Evolutionary conservation across 75 land plant species (phyloP), one percentile per base, ranked within the genome.

Genomic region (Sequoia sempervirens): DNA sequence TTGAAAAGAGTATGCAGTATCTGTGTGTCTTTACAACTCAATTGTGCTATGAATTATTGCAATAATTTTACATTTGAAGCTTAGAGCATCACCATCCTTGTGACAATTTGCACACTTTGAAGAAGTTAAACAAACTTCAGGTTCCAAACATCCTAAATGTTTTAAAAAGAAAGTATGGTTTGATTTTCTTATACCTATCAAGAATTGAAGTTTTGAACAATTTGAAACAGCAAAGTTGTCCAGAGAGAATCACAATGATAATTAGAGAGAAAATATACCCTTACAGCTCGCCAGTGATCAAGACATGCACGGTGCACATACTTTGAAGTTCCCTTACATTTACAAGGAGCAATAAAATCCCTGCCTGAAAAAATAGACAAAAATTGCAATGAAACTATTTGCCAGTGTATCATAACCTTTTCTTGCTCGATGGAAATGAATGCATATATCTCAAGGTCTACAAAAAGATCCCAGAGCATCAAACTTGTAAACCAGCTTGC

Each of bases 321-420:
- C 85, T 96, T 96, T 30, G 94, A 88, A 69, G 99, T 95, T 38
- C 99, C 99, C 86, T 96, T 96, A 86, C 99, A 96, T 83, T 93
- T 95, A 88, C 99, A 96, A 79, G 99, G 99, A 38, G 99, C 94
- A 72, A 96, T 95, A 87, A 96, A 95, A 85, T 95, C 99, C 86
- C 97, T 87, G 45, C 99, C 97, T 96, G 92, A 82, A 72, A 6
- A 83, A 46, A 72, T 41, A 32, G 43, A 38, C 72, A 64, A 75
- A 56, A 73, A 81, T 52, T 53, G 40, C 38, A 53, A 81, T 47
- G 36, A 78, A 78, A 78, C 30, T n/a, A 50, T 43, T 78, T 43
- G 64, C 9, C 47, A 80, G 61, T 32, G 2, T 80, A 80, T 14
- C 37, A 80, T 80, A 5, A 53, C 2, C 23, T 78, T 47, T 78